These are phyloP conservation scores for Apiotrichum gamsii DNA, from an alignment of 1,284 basidiomycete species.

Conservation along the genomic window DNA sequence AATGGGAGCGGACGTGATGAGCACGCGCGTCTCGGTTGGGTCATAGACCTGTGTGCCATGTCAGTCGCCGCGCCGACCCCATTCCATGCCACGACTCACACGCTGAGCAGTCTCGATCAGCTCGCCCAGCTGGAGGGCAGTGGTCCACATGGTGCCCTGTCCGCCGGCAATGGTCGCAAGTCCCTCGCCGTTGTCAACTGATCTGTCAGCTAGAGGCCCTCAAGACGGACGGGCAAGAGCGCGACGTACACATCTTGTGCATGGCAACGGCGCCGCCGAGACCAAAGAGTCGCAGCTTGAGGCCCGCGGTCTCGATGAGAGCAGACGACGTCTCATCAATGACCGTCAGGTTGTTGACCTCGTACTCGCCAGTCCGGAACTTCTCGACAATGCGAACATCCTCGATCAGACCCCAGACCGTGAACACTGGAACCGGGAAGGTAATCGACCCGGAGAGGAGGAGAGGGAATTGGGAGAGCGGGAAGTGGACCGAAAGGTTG, in stretches of 20 bases:
- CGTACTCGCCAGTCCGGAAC: conserved; percentile 74
- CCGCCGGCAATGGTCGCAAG: conserved; percentile 93
- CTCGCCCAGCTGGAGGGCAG: conserved; percentile 93
- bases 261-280: conserved; percentile 91
- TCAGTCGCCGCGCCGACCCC: background rate
- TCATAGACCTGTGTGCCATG: conserved; percentile 68
- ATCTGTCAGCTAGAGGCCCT: conserved; percentile 19
- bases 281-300: conserved; percentile 87
- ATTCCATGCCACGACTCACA: conserved; percentile 49
- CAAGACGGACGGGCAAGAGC: too few species aligned
- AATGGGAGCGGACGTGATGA: conserved; percentile 87
- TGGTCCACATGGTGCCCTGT: conserved; percentile 98
- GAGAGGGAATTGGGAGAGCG: conserved; percentile 86
- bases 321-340: conserved; percentile 92
- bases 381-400: conserved; percentile 90
- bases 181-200: conserved; percentile 61
- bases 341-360: conserved; percentile 79
- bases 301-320: conserved; percentile 81
- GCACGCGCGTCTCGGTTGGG: conserved; percentile 83
- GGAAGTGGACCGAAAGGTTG: conserved; percentile 50
- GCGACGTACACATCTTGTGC: conserved; percentile 87
- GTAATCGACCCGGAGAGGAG: conserved; percentile 82
- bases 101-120: conserved; percentile 95
- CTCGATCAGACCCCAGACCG: conserved; percentile 96
- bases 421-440: conserved; percentile 86